phyloP scores from a whole-genome alignment of 169 alveolate genomes.

The Neospora caninum region DNA sequence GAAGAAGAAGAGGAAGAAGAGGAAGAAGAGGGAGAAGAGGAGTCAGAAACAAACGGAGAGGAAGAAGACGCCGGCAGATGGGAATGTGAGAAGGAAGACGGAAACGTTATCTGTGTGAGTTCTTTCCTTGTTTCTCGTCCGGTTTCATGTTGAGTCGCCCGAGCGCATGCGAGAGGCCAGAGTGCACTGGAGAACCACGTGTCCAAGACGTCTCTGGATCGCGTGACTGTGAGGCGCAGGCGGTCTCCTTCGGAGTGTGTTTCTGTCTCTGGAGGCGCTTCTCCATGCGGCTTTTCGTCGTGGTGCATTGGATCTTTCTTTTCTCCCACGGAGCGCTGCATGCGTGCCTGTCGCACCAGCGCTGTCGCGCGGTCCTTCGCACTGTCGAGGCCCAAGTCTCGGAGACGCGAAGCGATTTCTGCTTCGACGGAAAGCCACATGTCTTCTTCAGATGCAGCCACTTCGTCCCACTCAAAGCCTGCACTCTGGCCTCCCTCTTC shows the following conservation, averaged over 20 bases:
- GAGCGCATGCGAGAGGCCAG: conserved; percentile 91
- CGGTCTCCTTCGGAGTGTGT: not conserved
- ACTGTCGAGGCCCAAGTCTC: not conserved
- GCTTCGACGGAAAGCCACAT: not conserved
- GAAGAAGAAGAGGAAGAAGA: not conserved
- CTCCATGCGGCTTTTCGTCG: not conserved
- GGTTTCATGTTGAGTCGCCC: not conserved
- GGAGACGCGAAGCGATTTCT: not conserved
- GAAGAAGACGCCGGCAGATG: not conserved
- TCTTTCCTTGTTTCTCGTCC: not conserved
- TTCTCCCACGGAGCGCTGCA: not conserved
- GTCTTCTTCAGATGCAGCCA: not conserved
- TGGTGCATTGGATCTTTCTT: not conserved
- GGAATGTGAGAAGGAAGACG: not conserved
- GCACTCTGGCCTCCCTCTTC: not conserved
- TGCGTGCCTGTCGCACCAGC: not conserved
- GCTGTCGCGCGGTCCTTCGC: not conserved
- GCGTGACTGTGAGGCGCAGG: conserved; percentile 68
- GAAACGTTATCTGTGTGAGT: not conserved
- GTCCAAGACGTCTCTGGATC: conserved; percentile 97
- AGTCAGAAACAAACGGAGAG: not conserved
- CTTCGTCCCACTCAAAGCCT: not conserved
- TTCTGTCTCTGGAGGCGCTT: not conserved
- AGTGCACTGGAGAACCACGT: conserved; percentile 99
- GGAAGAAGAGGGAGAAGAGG: not conserved